Percentiles rank a stretch among this genome's conserved stretches.
These are phyloP conservation scores for Punica granatum DNA, from an alignment of 345 rosid species.

Conservation along the genomic window DNA sequence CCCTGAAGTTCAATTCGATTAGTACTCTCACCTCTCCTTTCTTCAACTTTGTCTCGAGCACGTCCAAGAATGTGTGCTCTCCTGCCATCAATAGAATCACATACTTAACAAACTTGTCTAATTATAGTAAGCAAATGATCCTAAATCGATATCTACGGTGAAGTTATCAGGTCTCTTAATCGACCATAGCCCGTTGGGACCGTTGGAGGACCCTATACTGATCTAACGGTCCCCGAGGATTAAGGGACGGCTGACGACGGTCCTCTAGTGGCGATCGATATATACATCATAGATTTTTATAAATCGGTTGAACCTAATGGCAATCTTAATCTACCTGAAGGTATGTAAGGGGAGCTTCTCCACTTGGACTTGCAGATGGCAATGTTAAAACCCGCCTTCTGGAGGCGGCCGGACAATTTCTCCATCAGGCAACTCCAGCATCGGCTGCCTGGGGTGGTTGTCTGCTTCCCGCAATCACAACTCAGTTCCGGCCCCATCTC, in stretches of 20 bases:
- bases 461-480: constrained; percentile 41
- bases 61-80: constrained; percentile 58
- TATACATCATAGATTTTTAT: too few species aligned
- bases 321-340: constrained; percentile 40
- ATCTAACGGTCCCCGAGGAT: too few species aligned
- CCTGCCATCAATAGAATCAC: constrained; percentile 7
- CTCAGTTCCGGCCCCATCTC: constrained; percentile 11
- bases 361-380: constrained; percentile 68
- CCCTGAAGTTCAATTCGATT: constrained; percentile 63
- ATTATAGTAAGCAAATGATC: too few species aligned
- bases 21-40: constrained; percentile 44
- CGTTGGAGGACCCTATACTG: too few species aligned
- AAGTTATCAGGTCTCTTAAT: too few species aligned
- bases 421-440: constrained; percentile 57
- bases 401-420: constrained; percentile 45
- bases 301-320: too few species aligned
- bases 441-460: constrained; percentile 19
- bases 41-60: constrained; percentile 41
- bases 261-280: too few species aligned
- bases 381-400: constrained; percentile 42
- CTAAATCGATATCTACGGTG: too few species aligned
- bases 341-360: constrained; percentile 53
- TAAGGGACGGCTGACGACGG: too few species aligned
- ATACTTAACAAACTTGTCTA: too few species aligned
- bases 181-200: too few species aligned